Evolutionary conservation across 2,329 filamentous ascomycete species (phyloP).

Genomic region (Neoarthrinium moseri): DNA sequence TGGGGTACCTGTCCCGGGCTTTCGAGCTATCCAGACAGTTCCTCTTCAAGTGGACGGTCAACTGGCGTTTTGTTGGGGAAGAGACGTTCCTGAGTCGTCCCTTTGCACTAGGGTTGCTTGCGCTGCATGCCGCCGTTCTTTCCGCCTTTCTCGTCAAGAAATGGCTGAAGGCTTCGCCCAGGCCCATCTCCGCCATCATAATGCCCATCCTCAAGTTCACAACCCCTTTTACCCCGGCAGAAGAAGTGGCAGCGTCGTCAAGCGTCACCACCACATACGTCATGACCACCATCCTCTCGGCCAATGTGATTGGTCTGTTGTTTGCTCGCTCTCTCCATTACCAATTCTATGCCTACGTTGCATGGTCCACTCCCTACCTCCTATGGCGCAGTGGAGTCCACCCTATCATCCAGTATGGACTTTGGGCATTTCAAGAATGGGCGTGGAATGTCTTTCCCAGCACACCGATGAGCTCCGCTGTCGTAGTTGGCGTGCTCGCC

Average conservation of each 20-base stretch:
- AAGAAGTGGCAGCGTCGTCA: slow-evolving; percentile 56
- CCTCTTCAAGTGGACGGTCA: slow-evolving; percentile 97
- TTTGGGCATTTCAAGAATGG: slow-evolving; percentile 84
- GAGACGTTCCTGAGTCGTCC: slow-evolving; percentile 67
- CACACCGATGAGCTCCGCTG: slow-evolving; percentile 50
- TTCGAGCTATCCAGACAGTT: slow-evolving; percentile 93
- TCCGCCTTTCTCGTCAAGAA: slow-evolving; percentile 61
- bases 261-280: slow-evolving; percentile 70
- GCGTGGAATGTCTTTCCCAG: slow-evolving; percentile 96
- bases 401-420: slow-evolving; percentile 61
- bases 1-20: slow-evolving; percentile 75
- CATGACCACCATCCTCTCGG: slow-evolving; percentile 72
- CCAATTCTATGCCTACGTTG: slow-evolving; percentile 91
- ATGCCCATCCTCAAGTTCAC: slow-evolving; percentile 38
- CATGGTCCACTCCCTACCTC: slow-evolving; percentile 84
- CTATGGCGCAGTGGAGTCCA: slow-evolving; percentile 76
- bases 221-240: slow-evolving; percentile 45
- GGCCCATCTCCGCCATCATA: slow-evolving; percentile 54
- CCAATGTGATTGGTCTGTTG: slow-evolving; percentile 76
- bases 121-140: slow-evolving; percentile 65
- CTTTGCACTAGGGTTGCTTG: slow-evolving; percentile 69
- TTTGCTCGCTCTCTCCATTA: slow-evolving; percentile 90
- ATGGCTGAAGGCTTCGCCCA: slow-evolving; percentile 71
- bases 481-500: slow-evolving; percentile 70
- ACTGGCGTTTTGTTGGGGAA: slow-evolving; percentile 95